phyloP scores from a whole-genome alignment of 306 rosid genomes.

The Calophaca sinica region DNA sequence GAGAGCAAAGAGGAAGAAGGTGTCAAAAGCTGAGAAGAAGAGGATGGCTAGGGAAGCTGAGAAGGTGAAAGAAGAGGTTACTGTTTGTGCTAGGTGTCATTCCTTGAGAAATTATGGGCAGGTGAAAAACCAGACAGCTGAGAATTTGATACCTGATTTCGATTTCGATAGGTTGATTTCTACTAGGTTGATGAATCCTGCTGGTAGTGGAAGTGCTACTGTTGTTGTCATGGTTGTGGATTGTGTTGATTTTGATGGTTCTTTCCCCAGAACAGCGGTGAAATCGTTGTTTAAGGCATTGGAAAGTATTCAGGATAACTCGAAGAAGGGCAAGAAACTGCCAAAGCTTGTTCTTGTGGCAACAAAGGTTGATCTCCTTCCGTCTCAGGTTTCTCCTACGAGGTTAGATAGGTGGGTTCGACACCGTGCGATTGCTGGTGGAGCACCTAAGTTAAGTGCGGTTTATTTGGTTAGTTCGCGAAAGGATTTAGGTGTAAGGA shows the following conservation, averaged over 20 bases:
- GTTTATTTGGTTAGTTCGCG: conserved; percentile 84
- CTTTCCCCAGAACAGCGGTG: conserved; percentile 82
- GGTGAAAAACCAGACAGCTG: conserved; percentile 81
- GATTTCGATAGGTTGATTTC: conserved; percentile 87
- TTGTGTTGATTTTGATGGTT: conserved; percentile 95
- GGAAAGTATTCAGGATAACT: conserved; percentile 59
- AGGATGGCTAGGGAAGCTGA: conserved; percentile 74
- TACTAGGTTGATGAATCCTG: conserved; percentile 72
- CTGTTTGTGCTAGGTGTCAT: conserved; percentile 92
- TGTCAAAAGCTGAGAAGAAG: conserved; percentile 82
- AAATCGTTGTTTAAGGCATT: conserved; percentile 76
- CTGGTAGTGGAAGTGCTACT: conserved; percentile 69
- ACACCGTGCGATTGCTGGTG: conserved; percentile 76
- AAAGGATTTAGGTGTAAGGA: conserved; percentile 82
- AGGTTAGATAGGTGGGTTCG: conserved; percentile 93
- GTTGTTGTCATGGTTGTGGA: conserved; percentile 93
- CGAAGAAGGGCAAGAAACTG: conserved; percentile 61
- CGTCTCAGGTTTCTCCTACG: conserved; percentile 85
- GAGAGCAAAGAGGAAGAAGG: conserved; percentile 71
- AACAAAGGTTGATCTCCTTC: conserved; percentile 90
- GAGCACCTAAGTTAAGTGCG: conserved; percentile 81
- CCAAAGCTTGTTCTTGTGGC: conserved; percentile 96
- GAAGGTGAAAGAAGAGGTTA: conserved; percentile 84
- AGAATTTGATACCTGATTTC: conserved; percentile 93
- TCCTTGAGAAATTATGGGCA: conserved; percentile 90